Percentiles rank a stretch among this genome's conserved stretches.
These are phyloP conservation scores for Porodaedalea pini DNA, from an alignment of 1,284 basidiomycete genomes.

Conservation along the genomic window DNA sequence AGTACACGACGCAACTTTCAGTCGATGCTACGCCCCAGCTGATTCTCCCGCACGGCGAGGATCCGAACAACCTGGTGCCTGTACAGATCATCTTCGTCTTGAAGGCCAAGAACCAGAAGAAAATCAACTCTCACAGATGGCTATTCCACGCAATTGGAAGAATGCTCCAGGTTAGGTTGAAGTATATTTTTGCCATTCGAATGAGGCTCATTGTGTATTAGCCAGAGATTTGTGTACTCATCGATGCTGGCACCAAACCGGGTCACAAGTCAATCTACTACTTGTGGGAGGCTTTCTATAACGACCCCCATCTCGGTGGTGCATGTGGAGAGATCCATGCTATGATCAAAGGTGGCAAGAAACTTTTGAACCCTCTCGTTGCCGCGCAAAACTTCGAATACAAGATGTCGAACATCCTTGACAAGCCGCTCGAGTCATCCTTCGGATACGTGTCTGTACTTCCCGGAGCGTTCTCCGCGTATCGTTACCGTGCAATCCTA, in stretches of 20 bases:
- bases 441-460: slow-evolving; percentile 96
- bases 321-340: slow-evolving; percentile 92
- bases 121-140: slow-evolving; percentile 97
- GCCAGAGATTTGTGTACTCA: slow-evolving; percentile 87
- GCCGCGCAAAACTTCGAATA: slow-evolving; percentile 99
- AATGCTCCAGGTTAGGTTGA: slow-evolving; percentile 60
- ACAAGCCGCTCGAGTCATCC: slow-evolving; percentile 90
- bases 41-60: slow-evolving; percentile 84
- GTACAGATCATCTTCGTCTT: slow-evolving; percentile 94
- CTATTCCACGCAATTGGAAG: slow-evolving; percentile 94
- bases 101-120: slow-evolving; percentile 97
- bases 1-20: slow-evolving; percentile 91
- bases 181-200: not conserved
- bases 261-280: slow-evolving; percentile 97
- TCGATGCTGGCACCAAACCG: slow-evolving; percentile 95
- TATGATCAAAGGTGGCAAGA: slow-evolving; percentile 90
- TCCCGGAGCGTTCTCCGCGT: slow-evolving; percentile 96
- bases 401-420: slow-evolving; percentile 95
- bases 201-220: slow-evolving; percentile 30
- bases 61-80: slow-evolving; percentile 88
- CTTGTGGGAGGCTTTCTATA: slow-evolving; percentile 92
- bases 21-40: slow-evolving; percentile 87
- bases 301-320: slow-evolving; percentile 70
- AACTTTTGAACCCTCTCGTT: slow-evolving; percentile 89
- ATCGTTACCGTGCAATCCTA: slow-evolving; percentile 87